A percentile compares a stretch with the other conserved stretches of the same genome.
These are phyloP conservation scores for Candida ipomoeae DNA, from an alignment of 805 yeast genomes.

Conservation along the genomic window DNA sequence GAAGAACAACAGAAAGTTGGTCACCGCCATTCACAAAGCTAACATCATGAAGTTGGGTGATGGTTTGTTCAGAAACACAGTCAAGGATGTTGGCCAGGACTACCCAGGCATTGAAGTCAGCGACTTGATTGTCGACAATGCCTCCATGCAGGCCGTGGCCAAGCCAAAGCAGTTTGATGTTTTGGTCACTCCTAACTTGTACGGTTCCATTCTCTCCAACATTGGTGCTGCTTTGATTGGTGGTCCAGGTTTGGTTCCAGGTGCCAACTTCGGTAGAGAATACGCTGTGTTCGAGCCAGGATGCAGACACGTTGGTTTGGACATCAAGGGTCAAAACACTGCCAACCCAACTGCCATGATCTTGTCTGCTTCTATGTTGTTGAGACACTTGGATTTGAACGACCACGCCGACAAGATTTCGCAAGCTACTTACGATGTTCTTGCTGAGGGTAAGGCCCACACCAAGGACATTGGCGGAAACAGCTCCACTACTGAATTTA, in stretches of 20 bases:
- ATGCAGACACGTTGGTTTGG: constrained; percentile 98
- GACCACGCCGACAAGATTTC: constrained; percentile 81
- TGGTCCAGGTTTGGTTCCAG: constrained; percentile 98
- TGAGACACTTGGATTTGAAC: constrained; percentile 92
- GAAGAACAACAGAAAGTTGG: constrained; percentile 86
- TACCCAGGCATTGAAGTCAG: constrained; percentile 78
- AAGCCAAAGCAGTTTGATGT: constrained; percentile 98
- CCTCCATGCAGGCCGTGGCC: constrained; percentile 99
- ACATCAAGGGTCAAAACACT: constrained; percentile 87
- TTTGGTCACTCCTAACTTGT: constrained; percentile 94
- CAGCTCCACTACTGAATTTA: constrained; percentile 88
- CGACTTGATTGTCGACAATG: constrained; percentile 97
- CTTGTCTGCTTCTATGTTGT: constrained; percentile 82
- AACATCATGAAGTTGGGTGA: constrained; percentile 98
- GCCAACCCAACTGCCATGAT: constrained; percentile 99
- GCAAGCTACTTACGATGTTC: constrained; percentile 82
- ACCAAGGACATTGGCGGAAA: constrained; percentile 92
- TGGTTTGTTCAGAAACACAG: constrained; percentile 94
- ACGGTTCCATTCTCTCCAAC: constrained; percentile 96
- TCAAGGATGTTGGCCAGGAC: constrained; percentile 77
- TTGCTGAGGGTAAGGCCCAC: constrained; percentile 80
- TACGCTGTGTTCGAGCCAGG: constrained; percentile 99
- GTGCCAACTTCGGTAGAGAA: constrained; percentile 97
- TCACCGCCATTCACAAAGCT: constrained; percentile 98
- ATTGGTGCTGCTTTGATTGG: constrained; percentile 97